Evolutionary conservation across 2,329 filamentous ascomycete species (phyloP).

Genomic region (Aspergillus calidoustus): DNA sequence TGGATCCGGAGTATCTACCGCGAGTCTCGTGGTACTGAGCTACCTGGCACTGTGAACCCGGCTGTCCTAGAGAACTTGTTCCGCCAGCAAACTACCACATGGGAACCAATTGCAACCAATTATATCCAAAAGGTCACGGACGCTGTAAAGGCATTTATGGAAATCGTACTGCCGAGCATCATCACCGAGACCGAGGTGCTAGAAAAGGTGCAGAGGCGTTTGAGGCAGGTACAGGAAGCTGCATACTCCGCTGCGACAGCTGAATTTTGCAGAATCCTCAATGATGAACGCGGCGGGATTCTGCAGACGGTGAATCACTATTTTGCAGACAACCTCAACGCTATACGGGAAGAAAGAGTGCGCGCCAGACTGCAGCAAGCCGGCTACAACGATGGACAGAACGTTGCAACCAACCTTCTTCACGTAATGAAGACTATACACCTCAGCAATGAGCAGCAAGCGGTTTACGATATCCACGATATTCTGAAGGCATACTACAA

Average conservation of each 20-base stretch:
- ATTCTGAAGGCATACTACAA: conserved; percentile 66
- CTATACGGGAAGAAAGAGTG: conserved; percentile 24
- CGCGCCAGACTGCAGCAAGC: conserved; percentile 8
- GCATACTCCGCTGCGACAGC: neutral
- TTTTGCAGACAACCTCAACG: conserved; percentile 51
- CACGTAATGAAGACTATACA: conserved; percentile 21
- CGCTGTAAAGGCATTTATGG: neutral
- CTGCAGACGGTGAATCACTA: conserved; percentile 58
- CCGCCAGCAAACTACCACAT: conserved; percentile 23
- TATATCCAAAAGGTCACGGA: conserved; percentile 10
- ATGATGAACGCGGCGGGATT: conserved; percentile 52
- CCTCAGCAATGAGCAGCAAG: conserved; percentile 46
- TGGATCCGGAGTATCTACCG: conserved; percentile 26
- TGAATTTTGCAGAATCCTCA: conserved; percentile 31
- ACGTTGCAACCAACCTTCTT: neutral
- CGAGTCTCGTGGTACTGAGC: conserved; percentile 26
- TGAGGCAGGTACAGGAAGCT: neutral
- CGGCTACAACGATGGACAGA: conserved; percentile 2
- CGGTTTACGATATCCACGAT: conserved; percentile 62
- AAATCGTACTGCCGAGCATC: neutral
- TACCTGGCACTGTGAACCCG: conserved; percentile 28
- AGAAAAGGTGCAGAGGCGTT: neutral
- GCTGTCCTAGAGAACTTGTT: conserved; percentile 26
- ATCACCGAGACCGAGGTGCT: conserved; percentile 1
- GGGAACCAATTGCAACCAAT: conserved; percentile 17